These are phyloP conservation scores for Eremochloa ophiuroides DNA, from an alignment of 176 grass and related monocot species.

Conservation along the genomic window DNA sequence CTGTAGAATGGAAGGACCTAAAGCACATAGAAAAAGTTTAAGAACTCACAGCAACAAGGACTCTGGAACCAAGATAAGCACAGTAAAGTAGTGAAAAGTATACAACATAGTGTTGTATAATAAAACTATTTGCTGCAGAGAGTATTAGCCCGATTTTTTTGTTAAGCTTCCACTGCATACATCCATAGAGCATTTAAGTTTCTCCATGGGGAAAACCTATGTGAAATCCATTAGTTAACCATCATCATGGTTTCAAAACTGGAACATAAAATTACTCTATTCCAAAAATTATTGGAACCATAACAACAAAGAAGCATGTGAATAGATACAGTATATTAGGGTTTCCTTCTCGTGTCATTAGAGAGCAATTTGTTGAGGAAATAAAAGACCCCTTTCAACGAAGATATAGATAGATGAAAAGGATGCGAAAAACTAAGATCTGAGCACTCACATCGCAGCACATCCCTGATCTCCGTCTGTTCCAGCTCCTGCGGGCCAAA, in stretches of 20 bases:
- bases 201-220: not conserved
- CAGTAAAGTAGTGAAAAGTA: not conserved
- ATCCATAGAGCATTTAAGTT: not conserved
- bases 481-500: constrained; percentile 31
- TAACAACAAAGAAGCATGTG: constrained; percentile 7
- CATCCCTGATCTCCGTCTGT: constrained; percentile 39
- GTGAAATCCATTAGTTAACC: not conserved
- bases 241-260: not conserved
- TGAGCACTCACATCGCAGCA: constrained; percentile 49
- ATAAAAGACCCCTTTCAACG: not conserved
- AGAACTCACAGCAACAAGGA: not conserved
- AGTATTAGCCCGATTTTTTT: not conserved
- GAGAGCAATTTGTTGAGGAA: not conserved
- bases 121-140: not conserved
- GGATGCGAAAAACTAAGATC: not conserved
- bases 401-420: not conserved
- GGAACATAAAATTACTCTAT: not conserved
- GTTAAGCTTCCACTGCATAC: not conserved
- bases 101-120: not conserved
- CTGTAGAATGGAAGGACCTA: not conserved
- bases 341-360: not conserved
- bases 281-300: not conserved
- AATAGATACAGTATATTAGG: not conserved
- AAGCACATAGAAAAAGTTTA: not conserved
- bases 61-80: not conserved